A percentile compares a stretch with the other conserved stretches of the same genome.
Evolutionary conservation across 2,329 filamentous ascomycete genomes (phyloP).

Genomic region (Venturia aucupariae): DNA sequence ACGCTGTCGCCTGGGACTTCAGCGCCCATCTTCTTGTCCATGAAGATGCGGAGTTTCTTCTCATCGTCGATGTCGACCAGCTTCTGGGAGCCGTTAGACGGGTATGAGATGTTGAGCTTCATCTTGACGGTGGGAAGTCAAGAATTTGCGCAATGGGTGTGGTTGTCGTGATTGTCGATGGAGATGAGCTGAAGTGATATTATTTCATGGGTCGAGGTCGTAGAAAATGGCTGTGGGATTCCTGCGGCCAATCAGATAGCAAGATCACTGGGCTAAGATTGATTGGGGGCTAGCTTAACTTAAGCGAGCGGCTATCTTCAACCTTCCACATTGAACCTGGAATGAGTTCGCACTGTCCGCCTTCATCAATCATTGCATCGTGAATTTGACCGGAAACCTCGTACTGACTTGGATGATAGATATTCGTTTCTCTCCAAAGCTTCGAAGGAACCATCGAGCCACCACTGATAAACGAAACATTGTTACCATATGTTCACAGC

Average conservation of each 20-base stretch:
- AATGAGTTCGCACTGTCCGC: too few relatives aligned
- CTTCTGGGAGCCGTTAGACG: conserved; percentile 99
- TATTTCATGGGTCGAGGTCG: too few relatives aligned
- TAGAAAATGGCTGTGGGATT: not conserved
- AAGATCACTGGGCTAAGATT: not conserved
- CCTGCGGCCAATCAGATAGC: not conserved
- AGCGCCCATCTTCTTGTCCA: conserved; percentile 94
- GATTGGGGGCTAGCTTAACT: not conserved
- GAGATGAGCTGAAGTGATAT: too few relatives aligned
- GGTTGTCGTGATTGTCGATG: conserved; percentile 9
- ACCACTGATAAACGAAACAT: too few relatives aligned
- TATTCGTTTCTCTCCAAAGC: too few relatives aligned
- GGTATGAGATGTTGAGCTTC: conserved; percentile 78
- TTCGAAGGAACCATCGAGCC: too few relatives aligned
- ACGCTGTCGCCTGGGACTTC: conserved; percentile 91
- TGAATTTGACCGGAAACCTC: too few relatives aligned
- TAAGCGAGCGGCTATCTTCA: not conserved
- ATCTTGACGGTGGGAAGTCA: conserved; percentile 47
- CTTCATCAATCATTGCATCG: too few relatives aligned
- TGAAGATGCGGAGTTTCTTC: conserved; percentile 97
- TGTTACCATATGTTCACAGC: too few relatives aligned
- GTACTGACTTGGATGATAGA: too few relatives aligned
- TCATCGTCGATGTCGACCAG: conserved; percentile 99
- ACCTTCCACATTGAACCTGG: too few relatives aligned
- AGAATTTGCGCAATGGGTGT: conserved; percentile 9